Conservation (phyloP, 306 rosid species). For the Trifolium dubium region DNA sequence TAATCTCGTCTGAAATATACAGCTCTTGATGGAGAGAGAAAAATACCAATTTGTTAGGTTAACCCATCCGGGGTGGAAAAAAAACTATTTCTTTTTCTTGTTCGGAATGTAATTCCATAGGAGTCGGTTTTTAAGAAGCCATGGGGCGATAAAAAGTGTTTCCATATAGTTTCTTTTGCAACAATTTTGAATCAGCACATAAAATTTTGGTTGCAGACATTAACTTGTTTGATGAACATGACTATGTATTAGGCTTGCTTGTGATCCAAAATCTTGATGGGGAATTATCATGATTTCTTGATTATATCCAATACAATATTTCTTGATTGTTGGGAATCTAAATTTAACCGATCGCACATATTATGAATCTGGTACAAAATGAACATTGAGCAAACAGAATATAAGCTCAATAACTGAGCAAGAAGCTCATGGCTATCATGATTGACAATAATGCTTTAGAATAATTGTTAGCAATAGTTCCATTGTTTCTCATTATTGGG, state of each 20-base stretch:
- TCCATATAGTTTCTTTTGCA: no score
- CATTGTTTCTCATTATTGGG: slow-evolving; percentile 58
- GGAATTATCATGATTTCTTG: neutral
- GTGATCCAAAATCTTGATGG: neutral
- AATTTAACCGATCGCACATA: neutral
- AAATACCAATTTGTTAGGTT: no score
- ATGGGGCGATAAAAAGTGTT: no score
- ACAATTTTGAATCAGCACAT: neutral
- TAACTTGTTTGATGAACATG: neutral
- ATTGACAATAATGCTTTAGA: slow-evolving; percentile 38
- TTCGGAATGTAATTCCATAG: no score
- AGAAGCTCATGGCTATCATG: slow-evolving; percentile 37
- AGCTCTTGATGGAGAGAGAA: no score
- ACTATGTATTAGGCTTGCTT: neutral
- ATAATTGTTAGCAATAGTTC: slow-evolving; percentile 39
- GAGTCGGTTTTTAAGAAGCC: no score
- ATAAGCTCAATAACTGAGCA: slow-evolving; percentile 57
- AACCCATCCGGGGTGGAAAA: no score
- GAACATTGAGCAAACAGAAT: slow-evolving; percentile 48
- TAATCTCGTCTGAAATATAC: no score
- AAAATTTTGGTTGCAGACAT: neutral
- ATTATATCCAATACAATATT: neutral
- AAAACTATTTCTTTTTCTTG: no score
- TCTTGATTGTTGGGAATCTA: neutral
- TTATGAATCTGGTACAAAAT: neutral